Evolutionary conservation across 2,329 filamentous ascomycete species (phyloP), one percentile per base, ranked within the genome.

Genomic region (Pochonia chlamydosporia): DNA sequence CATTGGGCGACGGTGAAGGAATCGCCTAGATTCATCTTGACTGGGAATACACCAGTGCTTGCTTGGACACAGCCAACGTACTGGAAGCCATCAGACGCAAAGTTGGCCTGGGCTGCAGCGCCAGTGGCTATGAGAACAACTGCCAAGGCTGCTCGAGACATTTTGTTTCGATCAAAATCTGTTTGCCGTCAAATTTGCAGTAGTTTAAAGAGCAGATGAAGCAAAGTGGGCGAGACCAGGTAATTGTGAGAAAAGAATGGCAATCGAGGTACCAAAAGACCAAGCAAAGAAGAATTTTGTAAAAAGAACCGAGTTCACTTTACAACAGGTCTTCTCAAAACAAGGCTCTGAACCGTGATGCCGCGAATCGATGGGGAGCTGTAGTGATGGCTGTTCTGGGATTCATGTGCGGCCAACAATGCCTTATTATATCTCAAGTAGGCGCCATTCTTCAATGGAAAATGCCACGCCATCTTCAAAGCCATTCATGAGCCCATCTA

Each of bases 31-130:
- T 36, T 14, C 42, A 18, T 44, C 13, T 35, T 36, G 2, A 44
- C 21, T 6, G 42, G 31, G 31, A 44, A 44, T 5, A 23, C 14
- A 14, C 21, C 16, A 13, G 50, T 46, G 4, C 51, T 35, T 43
- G 51, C 51, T 25, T 56, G 36, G 40, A 59, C 55, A 55, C 63
- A 65, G 48, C 61, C 63, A 46, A 62, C 43, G 48, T 60, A 63
- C 37, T 56, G 44, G 48, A 54, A 59, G 11, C 51, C 48, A 18
- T 46, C 8, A 43, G 49, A 21, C 40, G 56, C 48, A 33, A 51
- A 46, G 10, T 50, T 46, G 10, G 52, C 36, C 31, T 57, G 53
- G n/a, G 59, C 57, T 13, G 53, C 37, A 44, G 52, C 51, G 31
- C 52, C 39, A 46, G 51, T 47, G 25, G 56, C 58, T 42, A 66